Base-by-base conservation (phyloP, 495 filamentous ascomycete species). In the Saxophila tyrrhenica region DNA sequence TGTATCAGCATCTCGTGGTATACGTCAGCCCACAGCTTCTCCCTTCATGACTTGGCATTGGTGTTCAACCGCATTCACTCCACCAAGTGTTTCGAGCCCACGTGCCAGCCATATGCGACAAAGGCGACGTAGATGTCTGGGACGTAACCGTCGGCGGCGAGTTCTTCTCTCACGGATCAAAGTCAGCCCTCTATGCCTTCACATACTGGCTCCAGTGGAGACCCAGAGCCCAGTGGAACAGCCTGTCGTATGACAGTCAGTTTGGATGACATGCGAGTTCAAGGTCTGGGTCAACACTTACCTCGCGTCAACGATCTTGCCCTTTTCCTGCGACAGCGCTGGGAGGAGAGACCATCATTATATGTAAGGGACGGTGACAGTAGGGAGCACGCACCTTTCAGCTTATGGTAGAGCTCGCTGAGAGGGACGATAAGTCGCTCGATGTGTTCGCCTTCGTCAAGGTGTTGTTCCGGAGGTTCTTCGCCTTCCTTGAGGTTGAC, bases 331-430 rank as follows among this genome's bases (percentile, higher is more conserved):
- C 17, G 59, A 54, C n/a, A 62, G 35, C 29, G 59, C 59, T 62
- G 55, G 19, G 32, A 39, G 19, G 50, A n/a, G 32, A 38, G 19
- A 17, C 23, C 21, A 46, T 53, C 51, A 53, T 35, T 46, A 44
- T 29, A 19, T 46, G 41, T 25, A 41, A 19, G 17, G 17, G 13
- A 42, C 1, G 20, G 25, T 9, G 17, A 42, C n/a, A 48, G 52
- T 45, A 25, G 53, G 2, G 19, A 17, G 19, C n/a, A 54, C 51
- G 8, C 58, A 62, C 59, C 59, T 51, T 57, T 50, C 54, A 80
- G 54, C 52, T 70, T 59, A 16, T 74, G 67, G 59, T 76, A 78
- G 19, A 80, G 52, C 65, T 77, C 73, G 23, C 56, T 56, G 10
- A 71, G 23, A 46, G 65, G 66, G 25, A 71, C 68, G 10, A 69